A percentile compares a stretch with the other conserved stretches of the same genome.
Conservation (phyloP, 208 protist genomes). For the Porcisia deanei region DNA sequence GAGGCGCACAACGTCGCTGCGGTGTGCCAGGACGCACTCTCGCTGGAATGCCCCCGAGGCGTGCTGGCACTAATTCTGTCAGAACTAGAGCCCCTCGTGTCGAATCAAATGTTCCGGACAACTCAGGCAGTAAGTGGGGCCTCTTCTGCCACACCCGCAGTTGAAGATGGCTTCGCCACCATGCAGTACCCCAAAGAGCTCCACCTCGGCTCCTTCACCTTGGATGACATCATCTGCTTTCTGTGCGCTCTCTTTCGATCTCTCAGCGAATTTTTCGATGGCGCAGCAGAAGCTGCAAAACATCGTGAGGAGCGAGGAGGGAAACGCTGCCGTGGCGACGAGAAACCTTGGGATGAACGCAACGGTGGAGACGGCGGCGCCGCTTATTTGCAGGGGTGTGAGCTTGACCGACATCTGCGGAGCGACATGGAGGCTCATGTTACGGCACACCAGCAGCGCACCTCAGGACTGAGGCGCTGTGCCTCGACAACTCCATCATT, state of each 20-base stretch:
- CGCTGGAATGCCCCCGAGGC: constrained; percentile 38
- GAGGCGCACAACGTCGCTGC: constrained; percentile 95
- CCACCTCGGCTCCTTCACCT: constrained; percentile 58
- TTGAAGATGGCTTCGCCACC: not conserved
- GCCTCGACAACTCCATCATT: not conserved
- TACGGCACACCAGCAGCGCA: not conserved
- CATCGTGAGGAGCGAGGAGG: constrained; percentile 4
- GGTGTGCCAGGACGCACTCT: constrained; percentile 77
- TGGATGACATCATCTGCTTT: constrained; percentile 58
- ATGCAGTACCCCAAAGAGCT: constrained; percentile 64
- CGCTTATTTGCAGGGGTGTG: constrained; percentile 3
- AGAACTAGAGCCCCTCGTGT: constrained; percentile 51
- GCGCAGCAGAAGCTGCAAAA: not conserved
- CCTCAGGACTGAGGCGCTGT: not conserved
- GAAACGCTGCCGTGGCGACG: constrained; percentile 12
- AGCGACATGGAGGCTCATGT: constrained; percentile 19
- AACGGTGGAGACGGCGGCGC: not conserved
- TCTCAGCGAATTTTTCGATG: constrained; percentile 27
- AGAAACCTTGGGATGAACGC: not conserved
- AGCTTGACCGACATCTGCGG: constrained; percentile 18
- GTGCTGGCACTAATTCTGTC: constrained; percentile 44
- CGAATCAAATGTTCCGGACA: constrained; percentile 16
- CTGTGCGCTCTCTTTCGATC: constrained; percentile 43
- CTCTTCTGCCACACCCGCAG: not conserved
- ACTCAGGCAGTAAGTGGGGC: not conserved